These are phyloP conservation scores for Phytophthora vignae DNA, from an alignment of 352 stramenopile genomes.

Conservation along the genomic window DNA sequence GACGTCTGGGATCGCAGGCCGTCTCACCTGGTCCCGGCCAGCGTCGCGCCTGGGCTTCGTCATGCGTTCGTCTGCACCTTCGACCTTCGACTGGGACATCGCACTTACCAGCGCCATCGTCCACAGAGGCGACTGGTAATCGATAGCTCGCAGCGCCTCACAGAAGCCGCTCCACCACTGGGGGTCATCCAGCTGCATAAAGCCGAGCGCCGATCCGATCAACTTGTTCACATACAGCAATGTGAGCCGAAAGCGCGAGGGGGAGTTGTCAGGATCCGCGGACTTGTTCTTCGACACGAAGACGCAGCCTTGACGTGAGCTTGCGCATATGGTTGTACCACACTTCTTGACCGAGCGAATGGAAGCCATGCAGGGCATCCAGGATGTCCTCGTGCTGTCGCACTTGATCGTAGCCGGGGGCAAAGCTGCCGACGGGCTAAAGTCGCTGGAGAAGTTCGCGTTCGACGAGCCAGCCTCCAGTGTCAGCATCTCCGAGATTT, in stretches of 20 bases:
- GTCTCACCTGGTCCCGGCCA: not conserved
- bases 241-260: not conserved
- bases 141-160: slow-evolving; percentile 6
- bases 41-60: not conserved
- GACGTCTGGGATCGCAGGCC: not conserved
- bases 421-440: no score
- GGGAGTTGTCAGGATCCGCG: slow-evolving; percentile 3
- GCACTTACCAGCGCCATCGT: slow-evolving; percentile 11
- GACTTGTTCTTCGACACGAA: slow-evolving; percentile 21
- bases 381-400: no score
- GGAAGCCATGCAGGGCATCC: no score
- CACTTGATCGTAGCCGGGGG: no score
- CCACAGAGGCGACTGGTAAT: slow-evolving; percentile 9
- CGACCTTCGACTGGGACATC: not conserved
- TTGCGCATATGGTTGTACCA: not conserved
- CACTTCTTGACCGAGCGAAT: no score
- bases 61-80: not conserved
- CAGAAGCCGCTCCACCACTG: slow-evolving; percentile 10
- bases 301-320: not conserved
- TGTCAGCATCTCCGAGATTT: no score
- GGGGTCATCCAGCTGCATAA: slow-evolving; percentile 1
- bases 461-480: no score
- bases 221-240: slow-evolving; percentile 14
- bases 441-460: no score
- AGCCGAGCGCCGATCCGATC: slow-evolving; percentile 5